Percentiles rank a stretch among this genome's conserved stretches.
Evolutionary conservation across 805 yeast species (phyloP).

Genomic region (Lachancea sp.): DNA sequence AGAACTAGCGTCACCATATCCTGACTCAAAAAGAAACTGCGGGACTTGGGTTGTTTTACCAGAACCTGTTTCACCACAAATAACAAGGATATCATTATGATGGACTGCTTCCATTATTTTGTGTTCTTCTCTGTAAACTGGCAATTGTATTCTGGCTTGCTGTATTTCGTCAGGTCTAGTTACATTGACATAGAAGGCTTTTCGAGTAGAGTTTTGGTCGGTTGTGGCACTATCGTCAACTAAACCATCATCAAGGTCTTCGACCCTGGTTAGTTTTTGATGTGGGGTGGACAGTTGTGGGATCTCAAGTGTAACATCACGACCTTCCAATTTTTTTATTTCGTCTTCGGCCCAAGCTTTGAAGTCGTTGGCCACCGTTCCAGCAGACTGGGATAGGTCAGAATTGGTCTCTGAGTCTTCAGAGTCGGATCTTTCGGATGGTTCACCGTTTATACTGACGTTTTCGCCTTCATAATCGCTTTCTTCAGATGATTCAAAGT

Average conservation of each 20-base stretch:
- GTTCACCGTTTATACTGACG: constrained; percentile 22
- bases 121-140: constrained; percentile 88
- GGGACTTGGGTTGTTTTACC: constrained; percentile 99
- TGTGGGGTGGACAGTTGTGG: constrained; percentile 47
- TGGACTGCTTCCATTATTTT: constrained; percentile 91
- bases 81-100: constrained; percentile 81
- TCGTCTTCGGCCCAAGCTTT: constrained; percentile 84
- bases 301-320: constrained; percentile 45
- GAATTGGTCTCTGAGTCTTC: constrained; percentile 28
- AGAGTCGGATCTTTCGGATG: constrained; percentile 33
- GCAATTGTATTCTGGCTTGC: constrained; percentile 59
- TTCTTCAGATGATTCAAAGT: constrained; percentile 39
- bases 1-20: constrained; percentile 58
- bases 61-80: constrained; percentile 98
- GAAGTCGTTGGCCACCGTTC: constrained; percentile 55
- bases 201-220: constrained; percentile 43
- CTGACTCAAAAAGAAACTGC: constrained; percentile 88
- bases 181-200: constrained; percentile 63
- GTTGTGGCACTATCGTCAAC: constrained; percentile 59
- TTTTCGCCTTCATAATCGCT: constrained; percentile 20
- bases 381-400: constrained; percentile 12
- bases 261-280: constrained; percentile 53
- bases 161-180: constrained; percentile 63
- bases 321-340: constrained; percentile 57
- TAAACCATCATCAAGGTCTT: constrained; percentile 66